Evolutionary conservation across 208 protist genomes (phyloP), one percentile per base, ranked within the genome.

Genomic region (Trypanosoma mega): DNA sequence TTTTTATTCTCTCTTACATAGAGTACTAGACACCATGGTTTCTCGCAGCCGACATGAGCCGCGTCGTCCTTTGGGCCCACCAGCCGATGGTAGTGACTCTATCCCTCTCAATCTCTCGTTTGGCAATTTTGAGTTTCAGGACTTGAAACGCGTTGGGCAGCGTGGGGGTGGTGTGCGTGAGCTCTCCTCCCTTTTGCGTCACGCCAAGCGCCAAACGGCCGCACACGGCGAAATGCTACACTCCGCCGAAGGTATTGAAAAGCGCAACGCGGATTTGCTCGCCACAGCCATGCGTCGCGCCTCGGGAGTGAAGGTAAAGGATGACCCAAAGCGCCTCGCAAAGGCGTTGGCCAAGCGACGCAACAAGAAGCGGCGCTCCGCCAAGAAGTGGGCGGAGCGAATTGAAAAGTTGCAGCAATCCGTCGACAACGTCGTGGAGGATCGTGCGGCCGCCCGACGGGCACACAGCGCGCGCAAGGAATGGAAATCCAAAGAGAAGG

Each of bases 41-140:
- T 59, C 47, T 24, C 34, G 26, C 7, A 39, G 53, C 21, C 53
- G 37, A 21, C 29, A 21, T 11, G 33, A 4, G 45, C 20, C 31
- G 52, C 1, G 18, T 14, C 0, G 34, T 5, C 26, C 21, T 33
- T 18, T 39, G 23, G 9, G 4, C 8, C 2, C 5, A 8, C 12
- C 37, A 16, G 14, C 56, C 48, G 33, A 44, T 48, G 67, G 63
- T 61, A 45, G 43, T 37, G 67, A 63, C 36, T 72, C 64, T 23
- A 68, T 88, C 12, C 85, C 82, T 8, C 26, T 86, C 11, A 76
- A 90, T 46, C 61, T 93, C 41, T 83, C 71, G 2, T 93, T 93
- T 52, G 82, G 82, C 45, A 86, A 82, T 54, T 93, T 93, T 58
- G 80, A 88, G 31, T 90, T 90, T 37, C 76, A 90, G 36, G 83